These are phyloP conservation scores for Cardamine occulta DNA, from an alignment of 345 rosid species.

Conservation along the genomic window DNA sequence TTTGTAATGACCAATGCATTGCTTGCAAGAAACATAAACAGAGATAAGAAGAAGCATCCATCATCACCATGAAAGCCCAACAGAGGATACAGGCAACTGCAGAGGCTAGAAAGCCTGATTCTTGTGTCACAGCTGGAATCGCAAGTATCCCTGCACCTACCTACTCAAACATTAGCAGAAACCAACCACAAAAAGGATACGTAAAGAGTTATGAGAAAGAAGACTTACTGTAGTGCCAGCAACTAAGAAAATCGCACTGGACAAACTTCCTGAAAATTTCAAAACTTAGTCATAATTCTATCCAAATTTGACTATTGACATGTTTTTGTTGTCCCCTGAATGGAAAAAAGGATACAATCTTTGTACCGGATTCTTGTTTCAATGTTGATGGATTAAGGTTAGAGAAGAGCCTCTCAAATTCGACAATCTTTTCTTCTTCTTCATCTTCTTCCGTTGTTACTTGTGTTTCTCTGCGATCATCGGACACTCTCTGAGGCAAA, in stretches of 20 bases:
- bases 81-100: slow-evolving; percentile 72
- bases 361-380: slow-evolving; percentile 79
- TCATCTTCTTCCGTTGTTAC: slow-evolving; percentile 30
- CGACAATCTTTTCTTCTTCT: slow-evolving; percentile 35
- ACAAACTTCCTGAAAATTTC: slow-evolving; percentile 65
- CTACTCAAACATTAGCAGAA: slow-evolving; percentile 42
- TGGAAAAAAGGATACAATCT: not conserved
- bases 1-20: not conserved
- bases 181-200: too few species aligned
- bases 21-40: not conserved
- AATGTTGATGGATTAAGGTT: slow-evolving; percentile 76
- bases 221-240: slow-evolving; percentile 82
- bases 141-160: slow-evolving; percentile 97
- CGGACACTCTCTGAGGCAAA: slow-evolving; percentile 51
- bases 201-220: not conserved
- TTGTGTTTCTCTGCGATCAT: slow-evolving; percentile 36
- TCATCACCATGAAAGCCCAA: slow-evolving; percentile 80
- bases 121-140: slow-evolving; percentile 91
- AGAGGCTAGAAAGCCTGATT: slow-evolving; percentile 86
- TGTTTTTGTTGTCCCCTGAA: too few species aligned
- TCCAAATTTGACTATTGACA: too few species aligned
- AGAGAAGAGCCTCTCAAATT: slow-evolving; percentile 81
- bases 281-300: too few species aligned
- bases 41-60: slow-evolving; percentile 5
- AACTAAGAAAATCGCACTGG: slow-evolving; percentile 80